These are phyloP conservation scores for Boletus bicolor DNA, from an alignment of 768 basidiomycete species.

Conservation along the genomic window DNA sequence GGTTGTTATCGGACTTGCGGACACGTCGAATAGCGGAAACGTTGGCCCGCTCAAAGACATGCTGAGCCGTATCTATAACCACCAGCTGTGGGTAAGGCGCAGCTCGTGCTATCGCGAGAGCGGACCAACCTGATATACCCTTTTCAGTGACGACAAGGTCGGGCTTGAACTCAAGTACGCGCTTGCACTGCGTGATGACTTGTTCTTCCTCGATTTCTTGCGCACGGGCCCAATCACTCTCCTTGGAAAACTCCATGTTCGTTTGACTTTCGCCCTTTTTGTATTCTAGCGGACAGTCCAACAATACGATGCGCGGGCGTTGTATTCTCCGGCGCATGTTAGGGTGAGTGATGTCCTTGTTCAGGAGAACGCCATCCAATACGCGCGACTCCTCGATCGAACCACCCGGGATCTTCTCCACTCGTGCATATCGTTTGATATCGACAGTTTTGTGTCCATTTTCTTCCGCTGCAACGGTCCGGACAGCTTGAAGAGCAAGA, in stretches of 20 bases:
- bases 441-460: conserved; percentile 85
- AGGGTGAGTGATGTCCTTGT: conserved; percentile 99
- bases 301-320: conserved; percentile 82
- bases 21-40: conserved; percentile 96
- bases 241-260: conserved; percentile 96
- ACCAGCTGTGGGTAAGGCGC: not conserved
- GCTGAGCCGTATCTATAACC: conserved; percentile 81
- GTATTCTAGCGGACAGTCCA: conserved; percentile 97
- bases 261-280: conserved; percentile 99
- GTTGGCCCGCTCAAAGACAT: conserved; percentile 81
- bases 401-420: conserved; percentile 97
- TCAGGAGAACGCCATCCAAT: conserved; percentile 89
- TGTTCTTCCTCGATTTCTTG: conserved; percentile 98
- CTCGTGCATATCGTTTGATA: conserved; percentile 95
- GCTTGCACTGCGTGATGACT: conserved; percentile 80
- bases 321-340: conserved; percentile 90
- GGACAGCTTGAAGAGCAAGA: conserved; percentile 89
- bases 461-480: conserved; percentile 78
- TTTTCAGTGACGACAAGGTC: conserved; percentile 97
- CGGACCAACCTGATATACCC: conserved; percentile 81
- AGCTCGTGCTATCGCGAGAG: not conserved
- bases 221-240: conserved; percentile 87
- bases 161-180: conserved; percentile 89
- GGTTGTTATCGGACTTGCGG: conserved; percentile 98
- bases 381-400: conserved; percentile 93